These are phyloP conservation scores for Fraxinus angustifolia DNA, from an alignment of 305 asterid species.

Conservation along the genomic window DNA sequence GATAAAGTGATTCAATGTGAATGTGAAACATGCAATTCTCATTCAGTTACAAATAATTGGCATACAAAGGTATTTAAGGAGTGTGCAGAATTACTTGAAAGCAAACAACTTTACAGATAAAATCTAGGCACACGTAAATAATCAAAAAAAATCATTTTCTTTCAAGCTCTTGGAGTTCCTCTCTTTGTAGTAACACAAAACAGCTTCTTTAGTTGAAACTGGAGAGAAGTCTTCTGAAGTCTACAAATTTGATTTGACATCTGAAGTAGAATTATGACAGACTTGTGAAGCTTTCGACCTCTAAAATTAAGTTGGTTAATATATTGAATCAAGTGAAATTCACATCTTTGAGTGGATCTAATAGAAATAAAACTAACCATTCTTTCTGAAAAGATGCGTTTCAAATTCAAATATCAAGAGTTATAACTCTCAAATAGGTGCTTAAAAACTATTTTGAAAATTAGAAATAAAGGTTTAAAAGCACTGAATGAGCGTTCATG, in stretches of 20 bases:
- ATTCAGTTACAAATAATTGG: not conserved
- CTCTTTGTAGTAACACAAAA: not conserved
- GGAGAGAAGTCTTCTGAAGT: not conserved
- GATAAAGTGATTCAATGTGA: not conserved
- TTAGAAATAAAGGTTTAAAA: not conserved
- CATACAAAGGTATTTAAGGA: not conserved
- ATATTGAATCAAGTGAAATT: not conserved
- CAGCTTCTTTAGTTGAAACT: not conserved
- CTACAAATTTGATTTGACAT: not conserved
- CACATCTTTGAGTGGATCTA: not conserved
- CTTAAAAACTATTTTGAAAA: not conserved
- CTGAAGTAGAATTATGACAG: not conserved
- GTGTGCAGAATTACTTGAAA: not conserved
- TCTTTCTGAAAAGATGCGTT: not conserved
- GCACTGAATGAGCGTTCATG: not conserved
- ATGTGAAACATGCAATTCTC: not conserved
- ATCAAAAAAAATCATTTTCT: not conserved
- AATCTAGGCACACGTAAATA: not conserved
- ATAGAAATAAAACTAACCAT: not conserved
- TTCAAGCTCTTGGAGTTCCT: not conserved
- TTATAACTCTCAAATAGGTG: not conserved
- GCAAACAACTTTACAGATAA: not conserved
- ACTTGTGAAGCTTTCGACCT: not conserved
- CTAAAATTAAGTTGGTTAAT: not conserved
- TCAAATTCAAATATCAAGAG: not conserved